A percentile compares a stretch with the other conserved stretches of the same genome.
Evolutionary conservation across 2,329 filamentous ascomycete genomes (phyloP).

Genomic region (Didymella lethalis): DNA sequence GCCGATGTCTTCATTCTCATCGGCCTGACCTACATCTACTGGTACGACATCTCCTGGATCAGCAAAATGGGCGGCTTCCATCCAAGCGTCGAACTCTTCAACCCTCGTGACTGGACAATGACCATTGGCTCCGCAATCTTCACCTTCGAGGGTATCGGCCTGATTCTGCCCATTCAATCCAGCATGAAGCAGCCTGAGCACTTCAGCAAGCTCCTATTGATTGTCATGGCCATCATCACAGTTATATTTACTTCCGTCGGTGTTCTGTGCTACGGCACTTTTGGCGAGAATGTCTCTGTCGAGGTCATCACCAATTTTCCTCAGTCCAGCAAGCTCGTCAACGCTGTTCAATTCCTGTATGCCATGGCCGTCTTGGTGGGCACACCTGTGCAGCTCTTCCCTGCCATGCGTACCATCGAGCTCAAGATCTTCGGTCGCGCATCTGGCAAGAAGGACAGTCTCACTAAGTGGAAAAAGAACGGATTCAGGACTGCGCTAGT

Average conservation of each 20-base stretch:
- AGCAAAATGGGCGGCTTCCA: conserved; percentile 63
- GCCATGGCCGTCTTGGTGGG: conserved; percentile 76
- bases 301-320: conserved; percentile 81
- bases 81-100: conserved; percentile 71
- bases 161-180: conserved; percentile 78
- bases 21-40: conserved; percentile 76
- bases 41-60: conserved; percentile 69
- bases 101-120: conserved; percentile 71
- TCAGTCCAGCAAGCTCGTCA: conserved; percentile 74
- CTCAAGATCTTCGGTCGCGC: conserved; percentile 69
- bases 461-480: conserved; percentile 82
- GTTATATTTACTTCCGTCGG: conserved; percentile 76
- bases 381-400: conserved; percentile 78
- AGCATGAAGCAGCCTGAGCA: conserved; percentile 75
- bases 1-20: conserved; percentile 77
- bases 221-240: conserved; percentile 77
- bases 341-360: conserved; percentile 78
- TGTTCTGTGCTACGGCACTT: conserved; percentile 76
- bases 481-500: conserved; percentile 67
- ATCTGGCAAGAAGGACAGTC: conserved; percentile 70
- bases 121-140: conserved; percentile 79
- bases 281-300: conserved; percentile 72
- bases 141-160: conserved; percentile 79
- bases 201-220: conserved; percentile 70
- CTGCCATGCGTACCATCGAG: conserved; percentile 75